A percentile compares a stretch with the other conserved stretches of the same genome.
These are phyloP conservation scores for Fusarium citri DNA, from an alignment of 2,329 filamentous ascomycete genomes.

Conservation along the genomic window DNA sequence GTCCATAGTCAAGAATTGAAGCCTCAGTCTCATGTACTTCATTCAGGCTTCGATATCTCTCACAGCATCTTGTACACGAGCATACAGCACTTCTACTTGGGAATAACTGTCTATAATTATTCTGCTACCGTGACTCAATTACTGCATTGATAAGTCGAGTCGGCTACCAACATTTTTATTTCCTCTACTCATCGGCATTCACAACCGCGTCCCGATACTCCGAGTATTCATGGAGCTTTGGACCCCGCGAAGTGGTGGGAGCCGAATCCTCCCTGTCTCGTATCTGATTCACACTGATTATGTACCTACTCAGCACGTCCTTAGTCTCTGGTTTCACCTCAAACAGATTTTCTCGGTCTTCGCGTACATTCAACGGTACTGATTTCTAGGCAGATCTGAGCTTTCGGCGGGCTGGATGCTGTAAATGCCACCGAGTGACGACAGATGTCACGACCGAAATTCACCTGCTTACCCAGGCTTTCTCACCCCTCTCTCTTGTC, in stretches of 20 bases:
- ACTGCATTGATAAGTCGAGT: not conserved
- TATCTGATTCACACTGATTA: not conserved
- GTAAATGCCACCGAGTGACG: conserved; percentile 32
- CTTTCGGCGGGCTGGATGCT: conserved; percentile 2
- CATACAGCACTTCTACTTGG: not conserved
- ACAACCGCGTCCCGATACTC: conserved; percentile 4
- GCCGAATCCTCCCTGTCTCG: not conserved
- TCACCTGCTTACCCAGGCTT: conserved; percentile 25
- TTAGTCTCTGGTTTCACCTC: not conserved
- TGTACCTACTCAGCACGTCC: not conserved
- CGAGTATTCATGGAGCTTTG: conserved; percentile 21
- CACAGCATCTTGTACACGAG: not conserved
- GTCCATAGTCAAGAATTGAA: not conserved
- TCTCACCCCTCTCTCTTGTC: conserved; percentile 39
- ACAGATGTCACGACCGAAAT: conserved; percentile 30
- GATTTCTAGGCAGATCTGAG: conserved; percentile 2
- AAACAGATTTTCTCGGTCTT: conserved; percentile 17
- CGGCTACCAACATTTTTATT: not conserved
- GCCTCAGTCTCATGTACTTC: not conserved
- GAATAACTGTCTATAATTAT: not conserved
- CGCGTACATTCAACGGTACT: not conserved
- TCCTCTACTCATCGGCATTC: not conserved
- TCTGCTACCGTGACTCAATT: not conserved
- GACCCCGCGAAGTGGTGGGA: conserved; percentile 31
- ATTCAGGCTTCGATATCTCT: not conserved